Conservation (phyloP, 179 eudicot species). For the Heliamphora pulchella region DNA sequence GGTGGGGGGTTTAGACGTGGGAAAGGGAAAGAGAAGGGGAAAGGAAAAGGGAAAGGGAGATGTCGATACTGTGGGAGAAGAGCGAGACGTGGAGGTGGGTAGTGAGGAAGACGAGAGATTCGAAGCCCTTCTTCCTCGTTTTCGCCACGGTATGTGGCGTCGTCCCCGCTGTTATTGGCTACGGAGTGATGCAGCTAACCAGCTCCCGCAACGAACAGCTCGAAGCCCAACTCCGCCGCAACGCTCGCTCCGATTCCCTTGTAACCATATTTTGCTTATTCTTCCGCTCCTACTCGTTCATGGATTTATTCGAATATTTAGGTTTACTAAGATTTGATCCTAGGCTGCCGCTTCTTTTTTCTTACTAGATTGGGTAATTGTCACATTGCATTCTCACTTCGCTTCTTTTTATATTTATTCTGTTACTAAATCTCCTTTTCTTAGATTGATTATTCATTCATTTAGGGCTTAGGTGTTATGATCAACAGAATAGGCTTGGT, state of each 20-base stretch:
- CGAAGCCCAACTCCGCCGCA: conserved; percentile 69
- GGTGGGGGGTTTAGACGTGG: too few relatives aligned
- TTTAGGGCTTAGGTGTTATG: too few relatives aligned
- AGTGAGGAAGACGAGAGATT: conserved; percentile 60
- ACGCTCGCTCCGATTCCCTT: conserved; percentile 64
- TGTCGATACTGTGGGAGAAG: conserved; percentile 57
- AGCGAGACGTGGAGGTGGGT: conserved; percentile 71
- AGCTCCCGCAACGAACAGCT: conserved; percentile 54
- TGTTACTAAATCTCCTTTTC: neutral
- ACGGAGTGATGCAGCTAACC: conserved; percentile 73
- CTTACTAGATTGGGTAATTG: too few relatives aligned
- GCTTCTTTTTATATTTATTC: neutral
- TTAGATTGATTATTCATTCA: neutral
- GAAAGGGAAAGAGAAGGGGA: neutral
- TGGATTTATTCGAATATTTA: neutral
- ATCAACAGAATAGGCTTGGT: too few relatives aligned
- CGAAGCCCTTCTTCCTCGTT: conserved; percentile 75
- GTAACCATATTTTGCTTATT: conserved; percentile 19
- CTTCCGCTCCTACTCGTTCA: neutral
- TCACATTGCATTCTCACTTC: too few relatives aligned
- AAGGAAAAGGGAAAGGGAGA: conserved; percentile 14
- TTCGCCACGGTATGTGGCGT: conserved; percentile 87
- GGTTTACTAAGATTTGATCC: neutral
- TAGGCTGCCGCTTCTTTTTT: too few relatives aligned
- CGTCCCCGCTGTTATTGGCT: conserved; percentile 72